phyloP scores from a whole-genome alignment of 2,329 filamentous ascomycete genomes.

The Sporothrix brasiliensis region DNA sequence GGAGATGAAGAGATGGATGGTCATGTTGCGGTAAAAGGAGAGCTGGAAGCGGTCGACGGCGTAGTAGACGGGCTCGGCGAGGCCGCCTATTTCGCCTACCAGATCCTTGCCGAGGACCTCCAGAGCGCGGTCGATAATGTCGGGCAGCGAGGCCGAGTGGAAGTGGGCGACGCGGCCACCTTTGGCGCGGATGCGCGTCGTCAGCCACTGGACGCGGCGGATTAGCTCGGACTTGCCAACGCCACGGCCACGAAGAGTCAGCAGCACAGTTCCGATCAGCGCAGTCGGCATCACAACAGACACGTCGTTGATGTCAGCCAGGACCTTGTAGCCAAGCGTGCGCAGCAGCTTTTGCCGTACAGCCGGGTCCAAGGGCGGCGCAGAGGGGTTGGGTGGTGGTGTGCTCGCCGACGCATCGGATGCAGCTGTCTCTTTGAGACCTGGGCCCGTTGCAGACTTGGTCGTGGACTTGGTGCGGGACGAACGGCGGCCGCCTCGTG shows the following conservation, averaged over 20 bases:
- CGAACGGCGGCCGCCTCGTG: conserved; percentile 41
- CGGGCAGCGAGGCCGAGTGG: conserved; percentile 73
- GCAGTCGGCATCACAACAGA: conserved; percentile 98
- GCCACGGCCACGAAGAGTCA: conserved; percentile 88
- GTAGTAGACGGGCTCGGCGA: conserved; percentile 90
- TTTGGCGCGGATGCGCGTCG: conserved; percentile 76
- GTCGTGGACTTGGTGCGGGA: neutral
- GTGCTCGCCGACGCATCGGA: neutral
- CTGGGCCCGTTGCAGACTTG: neutral
- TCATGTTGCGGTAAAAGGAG: conserved; percentile 99
- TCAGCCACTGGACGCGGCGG: conserved; percentile 87
- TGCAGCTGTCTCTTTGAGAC: neutral
- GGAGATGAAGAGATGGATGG: conserved; percentile 94
- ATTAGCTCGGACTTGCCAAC: conserved; percentile 86
- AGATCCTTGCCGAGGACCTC: conserved; percentile 90
- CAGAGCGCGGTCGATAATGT: conserved; percentile 84
- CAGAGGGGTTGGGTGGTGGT: conserved; percentile 33
- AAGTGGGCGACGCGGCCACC: conserved; percentile 94
- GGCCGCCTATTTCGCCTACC: conserved; percentile 74
- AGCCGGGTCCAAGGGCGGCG: conserved; percentile 53
- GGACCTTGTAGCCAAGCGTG: conserved; percentile 86
- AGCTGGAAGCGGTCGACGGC: conserved; percentile 96
- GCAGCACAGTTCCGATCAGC: conserved; percentile 86
- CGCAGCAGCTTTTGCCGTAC: conserved; percentile 74
- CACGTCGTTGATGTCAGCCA: conserved; percentile 92